Base-by-base conservation (phyloP, 177 flowering plant genomes). In the Telopea speciosissima region DNA sequence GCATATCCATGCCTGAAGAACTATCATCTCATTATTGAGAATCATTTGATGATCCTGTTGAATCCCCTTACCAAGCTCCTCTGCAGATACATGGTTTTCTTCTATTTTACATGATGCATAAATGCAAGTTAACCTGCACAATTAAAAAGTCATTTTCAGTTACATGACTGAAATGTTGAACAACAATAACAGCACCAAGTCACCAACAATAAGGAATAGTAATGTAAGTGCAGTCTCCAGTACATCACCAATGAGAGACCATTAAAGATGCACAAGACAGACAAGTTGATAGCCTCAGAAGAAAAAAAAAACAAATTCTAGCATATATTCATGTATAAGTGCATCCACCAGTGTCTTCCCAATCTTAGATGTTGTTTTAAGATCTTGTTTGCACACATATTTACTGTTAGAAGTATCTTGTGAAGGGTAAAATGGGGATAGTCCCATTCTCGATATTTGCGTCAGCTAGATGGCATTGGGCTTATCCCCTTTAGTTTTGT, bases 21-120 rank as follows among this genome's bases (percentile, higher is more conserved):
- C 54, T 49, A 49, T 49, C 54, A 49, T 49, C 54, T 49, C 54
- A 49, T 49, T 49, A 16, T 49, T 49, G 54, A 49, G 54, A 49
- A 49, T 49, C 54, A 49, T 49, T 49, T 49, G 54, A 49, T 12
- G 17, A 49, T 93, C 98, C 82, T 91, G 99, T 58, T 88, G 86
- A 73, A 93, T 93, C 68, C 98, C 98, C 79, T 90, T 96, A 66
- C 98, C 98, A 78, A 96, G 92, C 89, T 96, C 98, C 88, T 96
- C 98, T 23, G 98, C 96, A 74, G 99, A 91, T 12, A 96, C 99
- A 78, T 96, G 99, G 73, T 90, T 93, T 83, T 96, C 99, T 84
- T 96, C 99, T 75, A 94, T 84, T 79, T 96, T 96, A 79, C 99
- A 93, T 65, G 99, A 91, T 52, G 90, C 86, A 85, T 96, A 96